These are phyloP conservation scores for Lasiodiplodia citricola DNA, from an alignment of 2,329 filamentous ascomycete genomes.

Conservation along the genomic window DNA sequence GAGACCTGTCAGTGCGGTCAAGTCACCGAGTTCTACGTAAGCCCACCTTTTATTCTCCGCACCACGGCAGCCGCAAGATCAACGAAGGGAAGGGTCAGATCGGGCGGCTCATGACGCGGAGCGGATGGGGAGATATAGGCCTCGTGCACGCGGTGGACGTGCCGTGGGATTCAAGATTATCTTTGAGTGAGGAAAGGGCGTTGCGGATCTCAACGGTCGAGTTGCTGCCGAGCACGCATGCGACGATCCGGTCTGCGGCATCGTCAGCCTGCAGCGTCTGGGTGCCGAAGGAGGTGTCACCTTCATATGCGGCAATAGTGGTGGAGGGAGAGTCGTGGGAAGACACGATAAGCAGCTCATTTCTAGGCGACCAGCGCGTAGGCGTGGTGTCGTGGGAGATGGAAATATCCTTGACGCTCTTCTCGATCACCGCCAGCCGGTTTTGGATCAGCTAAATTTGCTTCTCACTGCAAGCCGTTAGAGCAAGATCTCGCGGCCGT, in stretches of 20 bases:
- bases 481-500: too few species aligned
- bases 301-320: constrained; percentile 50
- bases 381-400: not conserved
- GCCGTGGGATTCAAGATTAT: constrained; percentile 36
- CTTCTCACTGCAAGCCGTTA: constrained; percentile 42
- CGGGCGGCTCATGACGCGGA: not conserved
- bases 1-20: not conserved
- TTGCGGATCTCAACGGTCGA: constrained; percentile 41
- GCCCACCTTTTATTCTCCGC: constrained; percentile 38
- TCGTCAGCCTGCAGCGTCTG: constrained; percentile 55
- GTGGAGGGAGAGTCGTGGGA: constrained; percentile 35
- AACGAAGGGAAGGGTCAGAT: constrained; percentile 32
- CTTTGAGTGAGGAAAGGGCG: constrained; percentile 39
- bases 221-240: constrained; percentile 26
- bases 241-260: constrained; percentile 49
- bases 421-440: constrained; percentile 55
- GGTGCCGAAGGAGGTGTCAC: constrained; percentile 54
- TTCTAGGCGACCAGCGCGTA: not conserved
- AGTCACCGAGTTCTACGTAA: constrained; percentile 15
- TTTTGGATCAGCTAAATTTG: constrained; percentile 61
- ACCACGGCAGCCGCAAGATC: constrained; percentile 36
- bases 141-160: constrained; percentile 30
- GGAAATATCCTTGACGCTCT: constrained; percentile 39
- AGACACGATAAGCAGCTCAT: constrained; percentile 20
- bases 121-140: constrained; percentile 4